Percentiles rank a stretch among this genome's conserved stretches.
phyloP scores from a whole-genome alignment of 352 stramenopile genomes.

The Phytophthora boehmeriae region DNA sequence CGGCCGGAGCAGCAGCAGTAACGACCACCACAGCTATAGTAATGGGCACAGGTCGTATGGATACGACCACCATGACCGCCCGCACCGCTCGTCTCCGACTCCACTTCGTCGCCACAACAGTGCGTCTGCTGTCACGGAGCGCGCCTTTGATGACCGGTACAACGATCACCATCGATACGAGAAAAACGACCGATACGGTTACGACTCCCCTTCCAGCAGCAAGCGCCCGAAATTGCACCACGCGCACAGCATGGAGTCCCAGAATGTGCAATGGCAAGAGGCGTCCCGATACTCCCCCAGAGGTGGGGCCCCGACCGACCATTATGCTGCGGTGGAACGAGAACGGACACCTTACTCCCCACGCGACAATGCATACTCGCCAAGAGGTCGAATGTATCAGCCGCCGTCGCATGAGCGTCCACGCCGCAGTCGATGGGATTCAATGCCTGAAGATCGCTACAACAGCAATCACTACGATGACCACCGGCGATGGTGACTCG shows the following conservation, averaged over 20 bases:
- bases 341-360: slow-evolving; percentile 21
- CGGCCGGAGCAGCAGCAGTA: slow-evolving; percentile 27
- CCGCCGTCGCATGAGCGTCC: slow-evolving; percentile 6
- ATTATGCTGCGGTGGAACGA: slow-evolving; percentile 40
- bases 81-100: slow-evolving; percentile 17
- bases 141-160: slow-evolving; percentile 33
- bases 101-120: slow-evolving; percentile 58
- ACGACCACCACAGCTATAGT: slow-evolving; percentile 26
- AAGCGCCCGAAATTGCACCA: slow-evolving; percentile 73
- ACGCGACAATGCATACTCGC: slow-evolving; percentile 18
- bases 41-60: slow-evolving; percentile 20
- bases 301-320: slow-evolving; percentile 19
- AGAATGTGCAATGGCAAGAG: slow-evolving; percentile 48
- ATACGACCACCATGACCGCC: slow-evolving; percentile 15
- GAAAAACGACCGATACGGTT: slow-evolving; percentile 25
- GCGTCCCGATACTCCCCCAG: slow-evolving; percentile 35
- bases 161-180: slow-evolving; percentile 26
- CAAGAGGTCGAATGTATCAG: slow-evolving; percentile 36
- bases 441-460: slow-evolving; percentile 40
- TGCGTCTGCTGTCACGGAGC: slow-evolving; percentile 28
- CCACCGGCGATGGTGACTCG: slow-evolving; percentile 34
- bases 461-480: slow-evolving; percentile 37
- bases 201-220: slow-evolving; percentile 30
- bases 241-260: slow-evolving; percentile 59
- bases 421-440: slow-evolving; percentile 42